Base-by-base conservation (phyloP, 148 eudicot genomes). In the Polygonum maritimum region DNA sequence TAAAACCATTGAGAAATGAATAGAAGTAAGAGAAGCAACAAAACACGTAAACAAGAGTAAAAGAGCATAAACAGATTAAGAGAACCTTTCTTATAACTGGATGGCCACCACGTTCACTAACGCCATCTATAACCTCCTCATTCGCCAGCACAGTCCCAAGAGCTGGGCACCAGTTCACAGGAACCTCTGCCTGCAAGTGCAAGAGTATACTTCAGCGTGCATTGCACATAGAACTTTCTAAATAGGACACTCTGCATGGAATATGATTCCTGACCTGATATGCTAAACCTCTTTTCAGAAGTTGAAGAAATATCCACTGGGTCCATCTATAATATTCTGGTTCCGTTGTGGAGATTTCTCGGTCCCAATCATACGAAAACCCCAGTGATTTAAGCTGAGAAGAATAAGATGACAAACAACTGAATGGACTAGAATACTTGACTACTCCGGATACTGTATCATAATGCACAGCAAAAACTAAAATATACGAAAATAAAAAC, bases 91-190 rank as follows among this genome's bases (percentile, higher is more conserved):
- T 86, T 79, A 95, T 88, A 22, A 95, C 99, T 69, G 99, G 96
- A 84, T 95, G 97, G 70, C 99, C 99, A 71, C 99, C 99, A 76
- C 99, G 97, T 82, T 95, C 99, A 83, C 99, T 95, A 69, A 92
- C 89, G 76, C 99, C 99, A 77, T 95, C 99, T 19, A 95, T 80
- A 57, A 95, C 97, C 86, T 95, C 99, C 85, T 95, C 99, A 79
- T 95, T 95, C 74, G 99, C 99, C 87, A 95, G 86, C 55, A 95
- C 99, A 77, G 99, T 95, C 75, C 99, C 99, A 79, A 95, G 97
- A 81, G 92, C 96, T 44, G 99, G 97, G 78, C 99, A 95, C 99
- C 99, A 95, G 77, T 95, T 95, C 73, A 95, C 99, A 2, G 97
- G 99, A 62, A 95, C 97, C 82, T 95, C 99, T 74, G 97, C 99